Conservation (phyloP, 441 rosid genomes). For the Adansonia madagascariensis region DNA sequence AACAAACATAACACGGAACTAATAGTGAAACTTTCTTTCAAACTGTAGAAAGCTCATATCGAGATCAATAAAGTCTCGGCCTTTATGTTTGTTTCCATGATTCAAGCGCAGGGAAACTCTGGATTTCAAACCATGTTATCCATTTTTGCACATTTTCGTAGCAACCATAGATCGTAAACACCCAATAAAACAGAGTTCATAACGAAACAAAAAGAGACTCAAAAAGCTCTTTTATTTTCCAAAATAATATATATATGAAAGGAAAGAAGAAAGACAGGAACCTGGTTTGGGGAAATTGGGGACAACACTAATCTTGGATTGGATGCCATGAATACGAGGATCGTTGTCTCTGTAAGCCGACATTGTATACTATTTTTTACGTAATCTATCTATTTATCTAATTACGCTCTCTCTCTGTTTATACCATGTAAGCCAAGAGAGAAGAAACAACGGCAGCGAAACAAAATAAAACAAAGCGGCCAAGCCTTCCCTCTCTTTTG, state of each 20-base stretch:
- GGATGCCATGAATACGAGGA: slow-evolving; percentile 82
- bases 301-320: slow-evolving; percentile 91
- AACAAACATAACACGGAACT: neutral
- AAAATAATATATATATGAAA: neutral
- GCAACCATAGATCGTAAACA: slow-evolving; percentile 26
- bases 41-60: slow-evolving; percentile 5
- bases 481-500: neutral
- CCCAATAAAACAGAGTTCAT: neutral
- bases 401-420: neutral
- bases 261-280: slow-evolving; percentile 26
- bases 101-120: neutral
- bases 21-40: neutral
- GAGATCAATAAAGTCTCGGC: neutral
- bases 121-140: neutral
- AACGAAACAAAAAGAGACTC: neutral
- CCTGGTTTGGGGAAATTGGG: slow-evolving; percentile 96
- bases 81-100: neutral
- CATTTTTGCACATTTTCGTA: slow-evolving; percentile 16
- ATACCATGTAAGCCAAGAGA: neutral
- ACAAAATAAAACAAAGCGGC: neutral
- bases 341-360: slow-evolving; percentile 71
- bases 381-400: slow-evolving; percentile 11
- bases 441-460: neutral
- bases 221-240: neutral
- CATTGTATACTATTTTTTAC: slow-evolving; percentile 52